Percentiles rank a stretch among this genome's conserved stretches.
phyloP scores from a whole-genome alignment of 1,284 basidiomycete genomes.

The Leccinum fallax region DNA sequence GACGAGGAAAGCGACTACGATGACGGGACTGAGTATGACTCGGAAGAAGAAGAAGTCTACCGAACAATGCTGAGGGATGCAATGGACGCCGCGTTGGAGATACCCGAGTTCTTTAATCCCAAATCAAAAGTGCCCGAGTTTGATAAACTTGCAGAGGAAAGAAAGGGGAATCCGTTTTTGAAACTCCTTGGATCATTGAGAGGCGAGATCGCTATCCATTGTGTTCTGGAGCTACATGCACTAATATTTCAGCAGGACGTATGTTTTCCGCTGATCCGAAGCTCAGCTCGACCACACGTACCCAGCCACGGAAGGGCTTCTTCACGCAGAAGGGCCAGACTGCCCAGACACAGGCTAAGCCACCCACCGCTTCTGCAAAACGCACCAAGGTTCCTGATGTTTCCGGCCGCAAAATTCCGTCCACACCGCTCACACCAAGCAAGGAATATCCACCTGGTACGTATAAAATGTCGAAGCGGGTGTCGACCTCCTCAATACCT shows the following conservation, averaged over 20 bases:
- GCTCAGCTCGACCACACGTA: slow-evolving; percentile 45
- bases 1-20: slow-evolving; percentile 44
- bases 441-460: slow-evolving; percentile 21
- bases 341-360: slow-evolving; percentile 15
- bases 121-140: slow-evolving; percentile 43
- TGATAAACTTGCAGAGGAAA: slow-evolving; percentile 49
- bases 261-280: slow-evolving; percentile 68
- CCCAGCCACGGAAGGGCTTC: slow-evolving; percentile 31
- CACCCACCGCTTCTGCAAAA: slow-evolving; percentile 5
- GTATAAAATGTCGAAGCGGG: not conserved
- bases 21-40: slow-evolving; percentile 57
- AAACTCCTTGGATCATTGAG: slow-evolving; percentile 69
- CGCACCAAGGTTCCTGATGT: slow-evolving; percentile 5
- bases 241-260: slow-evolving; percentile 50
- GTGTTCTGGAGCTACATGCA: not conserved
- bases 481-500: not conserved
- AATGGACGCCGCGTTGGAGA: slow-evolving; percentile 64
- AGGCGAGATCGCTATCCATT: slow-evolving; percentile 44
- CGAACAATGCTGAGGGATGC: slow-evolving; percentile 65
- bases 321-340: slow-evolving; percentile 18
- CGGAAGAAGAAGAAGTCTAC: slow-evolving; percentile 67
- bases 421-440: slow-evolving; percentile 5
- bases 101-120: slow-evolving; percentile 55
- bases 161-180: slow-evolving; percentile 71
- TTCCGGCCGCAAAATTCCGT: slow-evolving; percentile 10